phyloP scores from a whole-genome alignment of 257 asterid species.

The Solanum bukasovii region DNA sequence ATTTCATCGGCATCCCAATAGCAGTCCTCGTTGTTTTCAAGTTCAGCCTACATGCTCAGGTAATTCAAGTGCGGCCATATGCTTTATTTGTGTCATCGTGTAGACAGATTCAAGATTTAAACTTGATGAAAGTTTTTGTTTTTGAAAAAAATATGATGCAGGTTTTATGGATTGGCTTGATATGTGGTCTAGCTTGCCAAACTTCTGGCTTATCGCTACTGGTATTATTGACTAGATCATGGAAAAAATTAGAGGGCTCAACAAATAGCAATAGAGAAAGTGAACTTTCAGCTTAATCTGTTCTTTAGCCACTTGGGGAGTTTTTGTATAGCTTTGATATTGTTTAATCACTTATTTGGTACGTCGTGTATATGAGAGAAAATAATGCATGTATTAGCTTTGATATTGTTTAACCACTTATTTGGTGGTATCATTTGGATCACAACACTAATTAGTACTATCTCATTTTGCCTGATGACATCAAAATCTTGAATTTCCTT shows the following conservation, averaged over 20 bases:
- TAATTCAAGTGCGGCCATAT: background rate
- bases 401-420: background rate
- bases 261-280: background rate
- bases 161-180: slow-evolving; percentile 72
- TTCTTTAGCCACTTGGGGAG: too few species aligned
- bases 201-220: slow-evolving; percentile 36
- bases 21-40: slow-evolving; percentile 52
- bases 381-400: background rate
- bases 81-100: background rate
- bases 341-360: too few species aligned
- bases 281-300: background rate
- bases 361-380: too few species aligned
- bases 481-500: background rate
- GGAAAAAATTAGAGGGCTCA: background rate
- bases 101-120: background rate
- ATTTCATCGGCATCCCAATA: slow-evolving; percentile 51
- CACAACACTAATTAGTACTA: background rate
- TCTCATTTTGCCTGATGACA: background rate
- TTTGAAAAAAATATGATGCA: background rate
- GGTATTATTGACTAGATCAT: background rate
- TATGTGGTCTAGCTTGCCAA: slow-evolving; percentile 50
- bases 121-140: background rate
- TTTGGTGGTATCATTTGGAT: background rate
- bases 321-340: too few species aligned
- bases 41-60: slow-evolving; percentile 41